Conservation (phyloP, 2,329 filamentous ascomycete species). For the Botrytis byssoidea region DNA sequence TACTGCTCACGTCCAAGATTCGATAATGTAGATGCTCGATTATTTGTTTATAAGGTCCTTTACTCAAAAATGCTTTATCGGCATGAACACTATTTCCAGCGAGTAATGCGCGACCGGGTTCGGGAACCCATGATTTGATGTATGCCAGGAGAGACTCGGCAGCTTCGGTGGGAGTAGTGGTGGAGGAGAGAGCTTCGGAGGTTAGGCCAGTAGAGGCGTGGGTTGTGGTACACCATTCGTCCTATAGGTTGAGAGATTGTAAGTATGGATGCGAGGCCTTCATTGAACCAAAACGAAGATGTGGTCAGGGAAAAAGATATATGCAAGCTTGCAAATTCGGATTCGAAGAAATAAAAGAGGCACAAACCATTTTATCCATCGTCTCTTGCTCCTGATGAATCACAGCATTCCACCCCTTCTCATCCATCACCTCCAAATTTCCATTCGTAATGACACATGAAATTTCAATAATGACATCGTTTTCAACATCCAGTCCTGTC, state of each 20-base stretch:
- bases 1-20: constrained; percentile 84
- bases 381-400: constrained; percentile 70
- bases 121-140: constrained; percentile 69
- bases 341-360: background rate
- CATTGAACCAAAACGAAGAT: no score
- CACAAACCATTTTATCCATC: constrained; percentile 65
- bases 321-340: background rate
- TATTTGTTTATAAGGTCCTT: constrained; percentile 70
- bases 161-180: constrained; percentile 64
- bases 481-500: constrained; percentile 79
- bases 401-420: constrained; percentile 73
- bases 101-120: constrained; percentile 66
- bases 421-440: constrained; percentile 72
- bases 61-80: constrained; percentile 77
- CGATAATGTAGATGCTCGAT: constrained; percentile 81
- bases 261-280: background rate
- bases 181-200: constrained; percentile 69
- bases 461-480: constrained; percentile 85
- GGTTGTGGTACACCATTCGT: constrained; percentile 81
- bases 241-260: constrained; percentile 42
- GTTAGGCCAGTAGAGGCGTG: constrained; percentile 83
- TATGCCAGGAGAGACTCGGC: constrained; percentile 75
- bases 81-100: constrained; percentile 94
- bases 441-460: constrained; percentile 88
- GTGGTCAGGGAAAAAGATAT: background rate